Base-by-base conservation (phyloP, 805 yeast species). In the Suhomyces kilbournensis region DNA sequence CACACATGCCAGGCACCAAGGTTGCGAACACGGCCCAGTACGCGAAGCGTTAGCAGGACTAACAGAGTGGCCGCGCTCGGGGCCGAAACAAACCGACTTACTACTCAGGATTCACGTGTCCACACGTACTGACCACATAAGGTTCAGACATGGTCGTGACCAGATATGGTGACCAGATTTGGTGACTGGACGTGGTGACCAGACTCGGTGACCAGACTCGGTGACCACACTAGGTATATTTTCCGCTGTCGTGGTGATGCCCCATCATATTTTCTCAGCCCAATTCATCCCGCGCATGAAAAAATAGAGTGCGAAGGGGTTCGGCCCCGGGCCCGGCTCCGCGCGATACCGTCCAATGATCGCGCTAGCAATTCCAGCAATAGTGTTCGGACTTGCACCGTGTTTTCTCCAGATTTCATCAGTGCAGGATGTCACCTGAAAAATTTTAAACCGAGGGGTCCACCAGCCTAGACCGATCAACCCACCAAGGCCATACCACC, bases 311-410 rank as follows among this genome's bases (percentile, higher is more conserved):
- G 22, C n/a, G n/a, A n/a, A 20, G 3, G 23, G 3, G 12, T 2
- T 19, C 42, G 42, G 45, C 3, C 12, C 61, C 62, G 39, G 19
- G 42, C 50, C 57, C 67, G 68, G 66, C 42, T 43, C 67, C 68
- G 68, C 59, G 46, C 10, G n/a, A 2, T 1, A 2, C 3, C 42
- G 40, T 53, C 67, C 68, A 64, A 64, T 64, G 19, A 46, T 10
- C n/a, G 26, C 35, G 32, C 51, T 52, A 51, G 42, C 19, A 48
- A 53, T 52, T 53, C 42, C 48, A 54, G 58, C 56, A 39, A 44
- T 46, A 45, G 32, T 20, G 53, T 39, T 62, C 68, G 66, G 66
- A 61, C 59, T 56, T 58, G 48, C 19, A 46, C 48, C 42, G 48
- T 28, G 44, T 43, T 48, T 48, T 48, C 54, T 51, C 54, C 51